phyloP scores from a whole-genome alignment of 345 rosid genomes.

The Kandelia obovata region DNA sequence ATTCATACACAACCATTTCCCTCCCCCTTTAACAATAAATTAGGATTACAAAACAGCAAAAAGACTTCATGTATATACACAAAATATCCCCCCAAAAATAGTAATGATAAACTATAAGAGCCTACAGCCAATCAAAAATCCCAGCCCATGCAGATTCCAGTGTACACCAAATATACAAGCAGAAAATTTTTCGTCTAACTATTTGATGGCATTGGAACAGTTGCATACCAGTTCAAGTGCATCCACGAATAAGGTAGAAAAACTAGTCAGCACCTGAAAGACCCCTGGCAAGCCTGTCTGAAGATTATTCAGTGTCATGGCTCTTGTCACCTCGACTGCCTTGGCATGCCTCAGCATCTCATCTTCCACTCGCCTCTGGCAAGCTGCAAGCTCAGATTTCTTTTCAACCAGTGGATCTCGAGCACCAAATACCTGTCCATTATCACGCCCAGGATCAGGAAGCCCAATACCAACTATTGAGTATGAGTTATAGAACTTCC shows the following conservation, averaged over 20 bases:
- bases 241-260: constrained; percentile 70
- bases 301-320: constrained; percentile 79
- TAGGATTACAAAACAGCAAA: constrained; percentile 14
- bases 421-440: constrained; percentile 65
- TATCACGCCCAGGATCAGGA: constrained; percentile 66
- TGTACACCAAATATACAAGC: constrained; percentile 25
- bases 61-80: constrained; percentile 35
- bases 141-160: constrained; percentile 26
- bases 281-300: constrained; percentile 96
- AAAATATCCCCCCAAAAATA: constrained; percentile 18
- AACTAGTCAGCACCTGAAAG: constrained; percentile 80
- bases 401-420: constrained; percentile 86
- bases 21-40: constrained; percentile 9
- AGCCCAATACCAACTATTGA: constrained; percentile 83
- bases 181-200: constrained; percentile 20
- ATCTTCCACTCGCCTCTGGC: constrained; percentile 85
- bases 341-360: constrained; percentile 86
- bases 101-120: constrained; percentile 16
- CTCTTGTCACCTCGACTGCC: constrained; percentile 86
- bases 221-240: constrained; percentile 70
- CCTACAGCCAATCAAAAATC: constrained; percentile 31
- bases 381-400: constrained; percentile 76
- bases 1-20: constrained; percentile 39
- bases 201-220: constrained; percentile 74
- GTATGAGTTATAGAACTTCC: constrained; percentile 90